These are phyloP conservation scores for Candida koratica DNA, from an alignment of 805 yeast genomes.

Conservation along the genomic window DNA sequence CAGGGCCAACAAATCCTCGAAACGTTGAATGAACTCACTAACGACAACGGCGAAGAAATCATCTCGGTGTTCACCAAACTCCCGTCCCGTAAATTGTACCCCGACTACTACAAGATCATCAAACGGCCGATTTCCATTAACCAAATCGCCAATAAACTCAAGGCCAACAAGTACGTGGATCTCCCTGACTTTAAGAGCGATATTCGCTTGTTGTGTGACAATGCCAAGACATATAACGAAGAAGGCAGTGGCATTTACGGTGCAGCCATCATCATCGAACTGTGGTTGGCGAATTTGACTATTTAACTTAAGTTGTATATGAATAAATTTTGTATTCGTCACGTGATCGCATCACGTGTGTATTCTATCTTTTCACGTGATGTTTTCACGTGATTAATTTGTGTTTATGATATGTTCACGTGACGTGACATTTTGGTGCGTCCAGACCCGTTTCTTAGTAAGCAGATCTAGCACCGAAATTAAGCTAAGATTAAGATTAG, in stretches of 20 bases:
- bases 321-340: background rate
- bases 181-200: slow-evolving; percentile 54
- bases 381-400: too few relatives aligned
- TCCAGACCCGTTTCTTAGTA: too few relatives aligned
- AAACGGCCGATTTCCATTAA: slow-evolving; percentile 56
- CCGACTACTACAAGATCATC: slow-evolving; percentile 77
- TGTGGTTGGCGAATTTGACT: too few relatives aligned
- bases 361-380: too few relatives aligned
- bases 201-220: slow-evolving; percentile 60
- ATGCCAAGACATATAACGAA: slow-evolving; percentile 73
- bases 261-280: slow-evolving; percentile 52
- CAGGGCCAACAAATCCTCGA: slow-evolving; percentile 40
- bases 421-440: too few relatives aligned
- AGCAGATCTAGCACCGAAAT: too few relatives aligned
- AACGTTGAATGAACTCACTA: slow-evolving; percentile 38
- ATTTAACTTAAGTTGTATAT: background rate
- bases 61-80: slow-evolving; percentile 52
- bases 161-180: slow-evolving; percentile 31
- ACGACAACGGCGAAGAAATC: slow-evolving; percentile 39
- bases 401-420: too few relatives aligned
- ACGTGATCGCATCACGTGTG: background rate
- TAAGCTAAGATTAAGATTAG: too few relatives aligned
- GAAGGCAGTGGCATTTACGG: slow-evolving; percentile 58
- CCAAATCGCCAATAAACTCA: slow-evolving; percentile 49
- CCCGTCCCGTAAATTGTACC: slow-evolving; percentile 73